Conservation (phyloP, 1,139 yeast genomes). For the Geotrichum siamense region DNA sequence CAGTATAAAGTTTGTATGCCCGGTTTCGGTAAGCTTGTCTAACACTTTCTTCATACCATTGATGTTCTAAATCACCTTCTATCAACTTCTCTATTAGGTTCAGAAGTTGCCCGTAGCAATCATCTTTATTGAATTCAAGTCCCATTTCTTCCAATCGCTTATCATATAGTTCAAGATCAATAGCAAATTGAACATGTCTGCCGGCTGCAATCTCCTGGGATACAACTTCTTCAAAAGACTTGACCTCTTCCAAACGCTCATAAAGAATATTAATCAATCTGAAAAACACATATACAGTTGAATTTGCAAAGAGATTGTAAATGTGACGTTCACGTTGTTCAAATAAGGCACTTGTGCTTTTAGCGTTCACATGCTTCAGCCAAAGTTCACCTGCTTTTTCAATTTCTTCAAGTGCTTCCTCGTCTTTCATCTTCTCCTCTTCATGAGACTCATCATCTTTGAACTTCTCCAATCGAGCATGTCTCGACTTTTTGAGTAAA, state of each 20-base stretch:
- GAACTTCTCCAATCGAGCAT: slow-evolving; percentile 19
- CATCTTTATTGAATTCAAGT: slow-evolving; percentile 60
- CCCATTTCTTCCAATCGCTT: slow-evolving; percentile 79
- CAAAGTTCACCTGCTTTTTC: slow-evolving; percentile 62
- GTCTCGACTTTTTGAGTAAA: slow-evolving; percentile 59
- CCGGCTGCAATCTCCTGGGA: slow-evolving; percentile 56
- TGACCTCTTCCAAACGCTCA: slow-evolving; percentile 71
- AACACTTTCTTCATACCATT: slow-evolving; percentile 89
- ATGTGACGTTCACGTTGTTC: slow-evolving; percentile 29
- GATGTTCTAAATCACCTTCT: slow-evolving; percentile 89
- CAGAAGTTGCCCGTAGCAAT: slow-evolving; percentile 71
- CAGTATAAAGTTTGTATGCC: slow-evolving; percentile 86
- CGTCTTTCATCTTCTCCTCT: slow-evolving; percentile 17
- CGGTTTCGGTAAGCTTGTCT: slow-evolving; percentile 93
- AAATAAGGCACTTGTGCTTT: slow-evolving; percentile 14
- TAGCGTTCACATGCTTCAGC: slow-evolving; percentile 36
- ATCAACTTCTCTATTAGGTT: slow-evolving; percentile 66
- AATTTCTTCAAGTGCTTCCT: slow-evolving; percentile 29
- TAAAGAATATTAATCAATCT: slow-evolving; percentile 79
- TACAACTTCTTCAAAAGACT: slow-evolving; percentile 56
- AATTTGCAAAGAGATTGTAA: slow-evolving; percentile 80
- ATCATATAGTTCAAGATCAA: slow-evolving; percentile 74
- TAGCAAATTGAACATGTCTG: slow-evolving; percentile 74
- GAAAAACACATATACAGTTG: slow-evolving; percentile 86
- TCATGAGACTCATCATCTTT: slow-evolving; percentile 27